phyloP scores from a whole-genome alignment of 2,329 filamentous ascomycete species.

The Hortaea werneckii region DNA sequence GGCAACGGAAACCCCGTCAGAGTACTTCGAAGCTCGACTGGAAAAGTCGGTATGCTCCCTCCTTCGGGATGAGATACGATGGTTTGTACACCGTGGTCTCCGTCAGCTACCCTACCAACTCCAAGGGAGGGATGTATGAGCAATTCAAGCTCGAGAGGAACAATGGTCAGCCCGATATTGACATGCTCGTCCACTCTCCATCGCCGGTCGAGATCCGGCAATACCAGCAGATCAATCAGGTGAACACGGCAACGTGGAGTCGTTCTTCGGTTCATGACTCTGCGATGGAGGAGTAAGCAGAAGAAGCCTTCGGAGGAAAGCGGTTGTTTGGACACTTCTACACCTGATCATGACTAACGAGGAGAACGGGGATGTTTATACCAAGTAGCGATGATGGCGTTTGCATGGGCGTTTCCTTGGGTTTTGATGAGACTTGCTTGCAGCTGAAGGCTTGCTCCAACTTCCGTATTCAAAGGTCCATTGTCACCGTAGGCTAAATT shows the following conservation, averaged over 20 bases:
- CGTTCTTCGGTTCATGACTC: too few species aligned
- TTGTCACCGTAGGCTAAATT: too few species aligned
- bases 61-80: constrained; percentile 16
- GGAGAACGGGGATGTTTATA: too few species aligned
- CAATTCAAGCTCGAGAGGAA: constrained; percentile 16
- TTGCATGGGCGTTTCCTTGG: too few species aligned
- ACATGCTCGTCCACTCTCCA: constrained; percentile 6
- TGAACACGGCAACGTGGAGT: background rate
- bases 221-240: constrained; percentile 9
- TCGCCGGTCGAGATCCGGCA: constrained; percentile 10
- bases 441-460: too few species aligned
- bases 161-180: constrained; percentile 7
- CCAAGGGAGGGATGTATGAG: constrained; percentile 18
- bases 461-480: too few species aligned
- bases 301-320: too few species aligned
- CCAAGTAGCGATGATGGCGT: too few species aligned
- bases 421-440: too few species aligned
- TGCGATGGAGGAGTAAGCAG: too few species aligned
- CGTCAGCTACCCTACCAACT: constrained; percentile 8
- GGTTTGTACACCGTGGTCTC: constrained; percentile 15
- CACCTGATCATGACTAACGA: too few species aligned
- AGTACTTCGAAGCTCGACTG: constrained; percentile 11
- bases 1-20: constrained; percentile 9
- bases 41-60: constrained; percentile 8
- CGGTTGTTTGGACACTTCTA: too few species aligned